Evolutionary conservation across 169 alveolate genomes (phyloP).

Genomic region (Theileria annulata): DNA sequence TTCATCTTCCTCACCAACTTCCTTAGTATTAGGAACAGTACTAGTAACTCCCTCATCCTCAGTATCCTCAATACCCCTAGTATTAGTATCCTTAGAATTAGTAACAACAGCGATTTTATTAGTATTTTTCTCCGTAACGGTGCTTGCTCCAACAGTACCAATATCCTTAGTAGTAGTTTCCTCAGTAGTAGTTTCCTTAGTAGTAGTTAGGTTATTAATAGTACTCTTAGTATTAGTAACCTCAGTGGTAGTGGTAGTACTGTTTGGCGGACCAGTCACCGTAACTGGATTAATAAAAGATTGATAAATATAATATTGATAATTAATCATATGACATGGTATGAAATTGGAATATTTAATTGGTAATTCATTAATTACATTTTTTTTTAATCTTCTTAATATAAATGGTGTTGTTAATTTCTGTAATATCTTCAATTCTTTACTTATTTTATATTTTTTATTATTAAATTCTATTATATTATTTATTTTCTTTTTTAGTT

Average conservation of each 20-base stretch:
- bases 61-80: not conserved
- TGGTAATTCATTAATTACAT: conserved; percentile 85
- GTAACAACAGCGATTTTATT: too few relatives aligned
- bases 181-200: not conserved
- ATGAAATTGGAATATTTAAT: conserved; percentile 71
- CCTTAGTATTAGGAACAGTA: too few relatives aligned
- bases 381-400: conserved; percentile 82
- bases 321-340: conserved; percentile 61
- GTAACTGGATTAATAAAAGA: conserved; percentile 46
- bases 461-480: not conserved
- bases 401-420: conserved; percentile 87
- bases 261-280: conserved; percentile 33
- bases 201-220: conserved; percentile 12
- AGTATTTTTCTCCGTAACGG: too few relatives aligned
- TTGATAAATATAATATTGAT: conserved; percentile 64
- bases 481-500: not conserved
- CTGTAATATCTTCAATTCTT: conserved; percentile 55
- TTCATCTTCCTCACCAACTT: not conserved
- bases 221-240: conserved; percentile 11
- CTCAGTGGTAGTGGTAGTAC: conserved; percentile 22
- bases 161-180: not conserved
- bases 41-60: too few relatives aligned
- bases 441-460: not conserved
- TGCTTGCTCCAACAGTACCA: not conserved
- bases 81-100: too few relatives aligned